phyloP scores from a whole-genome alignment of 2,329 filamentous ascomycete species.

The Fusarium nematophilum region DNA sequence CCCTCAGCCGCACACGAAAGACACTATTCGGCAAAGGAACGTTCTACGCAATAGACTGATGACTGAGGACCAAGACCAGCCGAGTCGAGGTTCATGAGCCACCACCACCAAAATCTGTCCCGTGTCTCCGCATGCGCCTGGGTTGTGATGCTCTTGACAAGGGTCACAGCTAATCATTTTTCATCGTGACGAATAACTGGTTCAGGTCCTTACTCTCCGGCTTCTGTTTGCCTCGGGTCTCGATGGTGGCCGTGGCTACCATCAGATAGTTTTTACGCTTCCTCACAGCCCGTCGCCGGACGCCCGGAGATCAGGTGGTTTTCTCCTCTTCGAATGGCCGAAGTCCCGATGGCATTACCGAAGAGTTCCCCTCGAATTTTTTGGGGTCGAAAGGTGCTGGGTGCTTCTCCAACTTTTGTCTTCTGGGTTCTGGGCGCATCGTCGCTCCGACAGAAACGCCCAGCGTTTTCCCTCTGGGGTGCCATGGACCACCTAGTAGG shows the following conservation, averaged over 20 bases:
- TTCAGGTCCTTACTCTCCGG: not conserved
- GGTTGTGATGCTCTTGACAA: conserved; percentile 26
- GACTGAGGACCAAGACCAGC: conserved; percentile 40
- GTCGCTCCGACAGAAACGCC: conserved; percentile 13
- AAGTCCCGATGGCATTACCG: conserved; percentile 10
- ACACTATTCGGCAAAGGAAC: conserved; percentile 19
- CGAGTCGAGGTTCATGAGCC: conserved; percentile 41
- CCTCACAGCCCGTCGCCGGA: conserved; percentile 19
- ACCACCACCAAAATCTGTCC: conserved; percentile 32
- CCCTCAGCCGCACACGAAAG: conserved; percentile 15
- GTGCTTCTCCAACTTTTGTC: conserved; percentile 9
- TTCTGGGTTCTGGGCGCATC: conserved; percentile 5
- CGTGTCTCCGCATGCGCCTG: conserved; percentile 6
- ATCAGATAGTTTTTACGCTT: not conserved
- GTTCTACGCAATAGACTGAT: conserved; percentile 41
- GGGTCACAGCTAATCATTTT: not conserved
- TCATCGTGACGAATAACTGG: not conserved
- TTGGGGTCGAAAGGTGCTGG: conserved; percentile 10
- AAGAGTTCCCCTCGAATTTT: not conserved
- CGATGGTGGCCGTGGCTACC: not conserved
- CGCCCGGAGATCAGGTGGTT: conserved; percentile 28
- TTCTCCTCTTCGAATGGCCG: not conserved
- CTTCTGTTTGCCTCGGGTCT: not conserved
- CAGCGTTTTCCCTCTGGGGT: conserved; percentile 17
- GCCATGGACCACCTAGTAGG: not conserved